Evolutionary conservation across 148 eudicot genomes (phyloP).

Genomic region (Rhododendron griersonianum): DNA sequence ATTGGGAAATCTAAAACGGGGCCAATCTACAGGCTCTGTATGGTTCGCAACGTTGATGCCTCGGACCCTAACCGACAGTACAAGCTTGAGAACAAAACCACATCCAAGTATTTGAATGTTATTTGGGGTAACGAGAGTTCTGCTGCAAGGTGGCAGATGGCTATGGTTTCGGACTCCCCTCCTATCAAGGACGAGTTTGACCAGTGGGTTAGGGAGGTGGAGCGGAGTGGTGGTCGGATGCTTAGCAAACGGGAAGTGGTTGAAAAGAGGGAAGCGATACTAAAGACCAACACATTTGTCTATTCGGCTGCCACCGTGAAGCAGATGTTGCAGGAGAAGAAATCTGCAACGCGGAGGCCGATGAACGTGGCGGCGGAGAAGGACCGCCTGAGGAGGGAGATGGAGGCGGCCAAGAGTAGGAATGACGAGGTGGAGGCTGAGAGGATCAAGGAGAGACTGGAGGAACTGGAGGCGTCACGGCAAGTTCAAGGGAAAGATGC

Average conservation of each 20-base stretch:
- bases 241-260: slow-evolving; percentile 70
- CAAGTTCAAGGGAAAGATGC: slow-evolving; percentile 59
- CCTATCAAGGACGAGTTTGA: slow-evolving; percentile 85
- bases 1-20: slow-evolving; percentile 79
- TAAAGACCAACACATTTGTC: slow-evolving; percentile 65
- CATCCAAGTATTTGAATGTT: slow-evolving; percentile 78
- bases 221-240: slow-evolving; percentile 73
- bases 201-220: slow-evolving; percentile 87
- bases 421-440: slow-evolving; percentile 69
- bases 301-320: slow-evolving; percentile 95
- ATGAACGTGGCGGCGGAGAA: slow-evolving; percentile 95
- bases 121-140: slow-evolving; percentile 97
- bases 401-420: slow-evolving; percentile 76
- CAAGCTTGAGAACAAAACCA: slow-evolving; percentile 88
- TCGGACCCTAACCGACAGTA: slow-evolving; percentile 79
- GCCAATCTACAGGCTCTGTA: slow-evolving; percentile 74
- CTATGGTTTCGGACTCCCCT: slow-evolving; percentile 76
- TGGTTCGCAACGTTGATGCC: slow-evolving; percentile 78
- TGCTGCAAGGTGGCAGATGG: slow-evolving; percentile 99
- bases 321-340: slow-evolving; percentile 91
- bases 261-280: slow-evolving; percentile 78
- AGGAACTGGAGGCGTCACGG: slow-evolving; percentile 69
- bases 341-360: slow-evolving; percentile 83
- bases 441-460: slow-evolving; percentile 68
- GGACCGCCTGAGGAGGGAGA: slow-evolving; percentile 69